Evolutionary conservation across 495 filamentous ascomycete genomes (phyloP), one percentile per base, ranked within the genome.

Genomic region (Podospora sp.): DNA sequence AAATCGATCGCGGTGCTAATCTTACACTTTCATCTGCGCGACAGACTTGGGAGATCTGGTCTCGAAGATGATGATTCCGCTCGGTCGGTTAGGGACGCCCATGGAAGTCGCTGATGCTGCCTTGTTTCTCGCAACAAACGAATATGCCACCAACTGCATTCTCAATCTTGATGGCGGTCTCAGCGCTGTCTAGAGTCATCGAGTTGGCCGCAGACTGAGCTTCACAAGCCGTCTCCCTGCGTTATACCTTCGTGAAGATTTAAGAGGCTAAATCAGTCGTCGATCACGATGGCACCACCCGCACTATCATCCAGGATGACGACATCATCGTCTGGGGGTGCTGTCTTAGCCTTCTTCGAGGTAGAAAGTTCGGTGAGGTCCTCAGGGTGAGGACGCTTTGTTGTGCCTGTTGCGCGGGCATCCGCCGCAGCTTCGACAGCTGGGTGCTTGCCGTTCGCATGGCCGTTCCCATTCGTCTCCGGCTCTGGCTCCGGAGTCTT

Each of bases 131-230:
- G 89, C 86, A n/a, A 82, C 80, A 29, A 95, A 93, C 76, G 74
- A 85, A 53, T 96, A 93, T 74, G 89, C 91, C 9, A 92, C 93
- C 72, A 94, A 94, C 64, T 93, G 91, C 77, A 84, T 93, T 26
- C 82, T 96, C 9, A 93, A 92, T 71, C 82, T 96, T n/a, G 92
- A 96, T 74, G 92, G 92, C 20, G 92, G 92, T 1, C 72, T 94
- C 62, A 92, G 91, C 71, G 90, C 90, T 16, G 78, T 83, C 21
- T 91, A 72, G 75, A 33, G 29, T 3, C 29, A 33, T 33, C 8
- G 29, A 33, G 29, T 3, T 8, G 29, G 29, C 8, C 29, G 29
- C 8, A 3, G 29, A 33, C 29, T n/a, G n/a, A n/a, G n/a, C n/a
- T n/a, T n/a, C n/a, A n/a, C n/a, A n/a, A n/a, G n/a, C n/a, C n/a